phyloP scores from a whole-genome alignment of 2,329 filamentous ascomycete genomes.

The Juglanconis juglandina region DNA sequence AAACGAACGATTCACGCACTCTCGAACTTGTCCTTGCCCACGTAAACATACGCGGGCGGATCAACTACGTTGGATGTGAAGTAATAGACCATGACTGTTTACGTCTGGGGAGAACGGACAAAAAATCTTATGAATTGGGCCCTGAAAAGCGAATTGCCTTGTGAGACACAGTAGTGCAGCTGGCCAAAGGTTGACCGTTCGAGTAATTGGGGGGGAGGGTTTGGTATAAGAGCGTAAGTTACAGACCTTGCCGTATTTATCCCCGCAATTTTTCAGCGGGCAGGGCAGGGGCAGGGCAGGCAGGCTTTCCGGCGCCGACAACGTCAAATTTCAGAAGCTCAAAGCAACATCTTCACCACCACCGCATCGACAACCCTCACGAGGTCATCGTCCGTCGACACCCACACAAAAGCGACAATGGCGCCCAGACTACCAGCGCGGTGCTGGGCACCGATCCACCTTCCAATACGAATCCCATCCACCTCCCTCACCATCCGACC shows the following conservation, averaged over 20 bases:
- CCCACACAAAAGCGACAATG: conserved; percentile 32
- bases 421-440: conserved; percentile 43
- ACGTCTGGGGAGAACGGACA: background rate
- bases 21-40: conserved; percentile 98
- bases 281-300: conserved; percentile 11
- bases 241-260: background rate
- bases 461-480: conserved; percentile 14
- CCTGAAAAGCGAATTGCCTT: too few species aligned
- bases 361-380: background rate
- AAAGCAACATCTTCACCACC: background rate
- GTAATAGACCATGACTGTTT: conserved; percentile 78
- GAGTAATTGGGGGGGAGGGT: background rate
- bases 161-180: background rate
- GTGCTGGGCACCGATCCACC: conserved; percentile 40
- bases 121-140: background rate
- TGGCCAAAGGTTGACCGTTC: background rate
- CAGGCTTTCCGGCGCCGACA: conserved; percentile 5
- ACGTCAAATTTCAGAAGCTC: conserved; percentile 14
- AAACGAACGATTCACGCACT: conserved; percentile 57
- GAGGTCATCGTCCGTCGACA: background rate
- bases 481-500: conserved; percentile 30
- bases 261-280: conserved; percentile 11
- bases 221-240: background rate
- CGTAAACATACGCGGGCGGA: conserved; percentile 85
- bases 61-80: conserved; percentile 83